phyloP scores from a whole-genome alignment of 495 filamentous ascomycete species.

The Entonaema liquescens region DNA sequence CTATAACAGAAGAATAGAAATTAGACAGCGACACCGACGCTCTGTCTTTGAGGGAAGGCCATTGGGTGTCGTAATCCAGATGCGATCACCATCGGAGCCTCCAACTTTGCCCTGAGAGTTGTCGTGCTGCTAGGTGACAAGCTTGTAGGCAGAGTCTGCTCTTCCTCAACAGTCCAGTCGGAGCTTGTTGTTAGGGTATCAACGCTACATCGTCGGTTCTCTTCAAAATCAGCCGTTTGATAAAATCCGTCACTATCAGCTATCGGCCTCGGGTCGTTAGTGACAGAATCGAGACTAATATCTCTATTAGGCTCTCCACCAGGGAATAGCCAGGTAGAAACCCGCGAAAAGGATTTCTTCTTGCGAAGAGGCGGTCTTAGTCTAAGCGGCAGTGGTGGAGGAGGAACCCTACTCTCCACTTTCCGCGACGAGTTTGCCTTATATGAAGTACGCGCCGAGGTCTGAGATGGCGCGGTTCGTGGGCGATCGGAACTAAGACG shows the following conservation, averaged over 20 bases:
- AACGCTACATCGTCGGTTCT: conserved; percentile 45
- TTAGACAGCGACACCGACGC: conserved; percentile 58
- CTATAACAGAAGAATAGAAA: conserved; percentile 37
- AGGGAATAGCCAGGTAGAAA: conserved; percentile 64
- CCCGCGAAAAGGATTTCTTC: conserved; percentile 66
- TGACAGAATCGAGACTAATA: conserved; percentile 54
- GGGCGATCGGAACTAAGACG: conserved; percentile 55
- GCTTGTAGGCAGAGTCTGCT: conserved; percentile 53
- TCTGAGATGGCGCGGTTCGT: conserved; percentile 46
- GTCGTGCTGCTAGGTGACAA: conserved; percentile 55
- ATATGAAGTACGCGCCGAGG: conserved; percentile 30
- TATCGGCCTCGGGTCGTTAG: conserved; percentile 59
- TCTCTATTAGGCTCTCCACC: conserved; percentile 45
- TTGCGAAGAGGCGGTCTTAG: conserved; percentile 61
- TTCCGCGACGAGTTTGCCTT: conserved; percentile 44
- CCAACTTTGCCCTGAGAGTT: conserved; percentile 44
- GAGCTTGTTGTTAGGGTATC: conserved; percentile 53
- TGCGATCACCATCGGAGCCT: conserved; percentile 36
- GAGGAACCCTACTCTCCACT: conserved; percentile 51
- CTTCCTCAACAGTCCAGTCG: conserved; percentile 54
- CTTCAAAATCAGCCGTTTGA: conserved; percentile 53
- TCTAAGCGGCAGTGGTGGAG: conserved; percentile 61
- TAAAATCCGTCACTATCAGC: conserved; percentile 62
- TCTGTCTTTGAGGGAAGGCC: conserved; percentile 48
- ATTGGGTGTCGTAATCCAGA: conserved; percentile 41